These are phyloP conservation scores for Microbotryum violaceum DNA, from an alignment of 1,284 basidiomycete species.

Conservation along the genomic window DNA sequence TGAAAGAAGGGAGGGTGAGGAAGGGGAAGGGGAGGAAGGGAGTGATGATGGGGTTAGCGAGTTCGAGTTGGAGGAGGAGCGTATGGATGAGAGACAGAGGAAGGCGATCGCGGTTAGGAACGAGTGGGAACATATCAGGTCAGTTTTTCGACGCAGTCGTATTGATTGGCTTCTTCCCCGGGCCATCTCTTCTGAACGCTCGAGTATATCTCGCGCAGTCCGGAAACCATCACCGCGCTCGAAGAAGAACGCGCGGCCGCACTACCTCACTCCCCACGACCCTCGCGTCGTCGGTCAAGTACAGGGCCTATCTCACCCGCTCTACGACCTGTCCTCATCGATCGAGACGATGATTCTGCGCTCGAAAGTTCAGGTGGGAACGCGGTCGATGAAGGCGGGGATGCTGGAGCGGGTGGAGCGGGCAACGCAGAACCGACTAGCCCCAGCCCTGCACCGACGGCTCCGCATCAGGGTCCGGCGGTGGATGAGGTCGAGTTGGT, in stretches of 20 bases:
- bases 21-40: conserved; percentile 25
- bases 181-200: too few relatives aligned
- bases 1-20: neutral
- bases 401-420: too few relatives aligned
- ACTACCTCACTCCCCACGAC: conserved; percentile 16
- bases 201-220: conserved; percentile 7
- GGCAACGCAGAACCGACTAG: neutral
- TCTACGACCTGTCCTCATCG: conserved; percentile 28
- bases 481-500: conserved; percentile 32
- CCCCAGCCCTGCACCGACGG: conserved; percentile 12
- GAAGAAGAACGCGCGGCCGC: conserved; percentile 27
- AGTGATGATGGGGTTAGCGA: conserved; percentile 31
- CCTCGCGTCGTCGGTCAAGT: conserved; percentile 19
- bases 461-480: conserved; percentile 24
- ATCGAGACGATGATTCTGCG: conserved; percentile 26
- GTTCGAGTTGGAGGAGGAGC: conserved; percentile 26
- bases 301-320: conserved; percentile 31
- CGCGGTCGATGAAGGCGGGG: conserved; percentile 15
- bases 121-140: conserved; percentile 33
- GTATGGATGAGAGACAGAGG: conserved; percentile 10
- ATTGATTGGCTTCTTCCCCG: too few relatives aligned
- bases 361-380: neutral
- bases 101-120: conserved; percentile 1
- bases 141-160: neutral
- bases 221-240: conserved; percentile 30